Evolutionary conservation across 1,284 basidiomycete genomes (phyloP).

Genomic region (Fomes fomentarius): DNA sequence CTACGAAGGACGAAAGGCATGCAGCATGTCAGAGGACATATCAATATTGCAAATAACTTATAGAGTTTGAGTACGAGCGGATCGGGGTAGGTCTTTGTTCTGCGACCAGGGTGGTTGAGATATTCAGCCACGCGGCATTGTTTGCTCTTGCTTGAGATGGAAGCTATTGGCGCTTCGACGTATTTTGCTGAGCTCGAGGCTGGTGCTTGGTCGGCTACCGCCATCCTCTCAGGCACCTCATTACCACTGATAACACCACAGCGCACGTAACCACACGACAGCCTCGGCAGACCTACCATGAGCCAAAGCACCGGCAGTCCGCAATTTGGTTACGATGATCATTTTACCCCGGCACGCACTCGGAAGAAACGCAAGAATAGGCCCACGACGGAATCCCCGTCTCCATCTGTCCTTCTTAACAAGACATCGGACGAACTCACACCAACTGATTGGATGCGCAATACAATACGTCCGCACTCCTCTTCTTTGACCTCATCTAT

Average conservation of each 20-base stretch:
- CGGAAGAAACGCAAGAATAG: slow-evolving; percentile 37
- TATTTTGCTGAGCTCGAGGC: too few relatives aligned
- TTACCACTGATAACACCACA: too few relatives aligned
- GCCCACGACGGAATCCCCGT: slow-evolving; percentile 19
- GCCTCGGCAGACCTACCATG: slow-evolving; percentile 4
- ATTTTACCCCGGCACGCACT: slow-evolving; percentile 39
- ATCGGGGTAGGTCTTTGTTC: too few relatives aligned
- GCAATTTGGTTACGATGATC: slow-evolving; percentile 39
- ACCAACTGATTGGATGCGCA: slow-evolving; percentile 30
- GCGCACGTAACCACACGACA: too few relatives aligned
- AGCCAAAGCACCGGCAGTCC: slow-evolving; percentile 8
- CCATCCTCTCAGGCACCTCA: too few relatives aligned
- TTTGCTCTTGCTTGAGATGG: slow-evolving; percentile 14
- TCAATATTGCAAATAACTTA: too few relatives aligned
- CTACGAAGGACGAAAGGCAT: too few relatives aligned
- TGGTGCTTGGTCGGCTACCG: too few relatives aligned
- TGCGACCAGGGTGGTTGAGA: too few relatives aligned
- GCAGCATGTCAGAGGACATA: too few relatives aligned
- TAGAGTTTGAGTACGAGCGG: too few relatives aligned
- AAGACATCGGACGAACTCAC: slow-evolving; percentile 30
- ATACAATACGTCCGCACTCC: slow-evolving; percentile 31
- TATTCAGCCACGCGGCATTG: slow-evolving; percentile 1
- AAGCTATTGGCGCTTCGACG: slow-evolving; percentile 5
- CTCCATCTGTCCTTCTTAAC: slow-evolving; percentile 28
- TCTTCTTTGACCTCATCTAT: slow-evolving; percentile 38